Base-by-base conservation (phyloP, 2,329 filamentous ascomycete genomes). In the Chaetothyriales sp. region DNA sequence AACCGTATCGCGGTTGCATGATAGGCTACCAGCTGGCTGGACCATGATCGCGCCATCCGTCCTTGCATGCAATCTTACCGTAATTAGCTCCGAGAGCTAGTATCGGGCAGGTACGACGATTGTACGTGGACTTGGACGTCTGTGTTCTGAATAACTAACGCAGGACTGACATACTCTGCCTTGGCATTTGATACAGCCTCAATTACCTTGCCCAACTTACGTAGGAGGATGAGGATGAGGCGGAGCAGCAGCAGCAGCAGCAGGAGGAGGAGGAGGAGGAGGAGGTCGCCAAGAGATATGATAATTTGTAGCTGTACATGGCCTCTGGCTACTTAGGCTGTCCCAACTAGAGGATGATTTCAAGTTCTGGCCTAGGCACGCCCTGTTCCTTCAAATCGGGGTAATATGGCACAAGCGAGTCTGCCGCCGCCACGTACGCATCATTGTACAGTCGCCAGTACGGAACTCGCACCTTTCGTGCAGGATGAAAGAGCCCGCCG, bases 391-490 rank as follows among this genome's bases (percentile, higher is more conserved):
- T 85, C 58, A 95, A 70, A 58, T 85, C 84, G 1, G 90, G 92
- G 66, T 95, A 98, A 64, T 95, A 95, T 1, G 92, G 94, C 51
- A 98, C 86, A 82, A 98, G 94, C 25, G 88, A 81, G 68, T 98
- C 92, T 18, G 90, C 90, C 29, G 79, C 82, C 65, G 94, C 87
- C 47, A 97, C 90, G 65, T 98, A 98, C 2, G 89, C 88, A 67
- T 95, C 89, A 63, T 98, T 98, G 72, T 95, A 95, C 44, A 98
- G 73, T 53, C 92, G 77, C 90, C 92, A 98, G 72, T 97, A 98
- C 18, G 94, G 92, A 57, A 81, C 83, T 55, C 92, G 80, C 50
- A 98, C 92, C 72, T 97, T 97, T 56, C 92, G 80, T 2, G 92
- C 92, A 0, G 92, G 90, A 66, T 98, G 94, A 76, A 98, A 98